Evolutionary conservation across 2,329 filamentous ascomycete genomes (phyloP).

Genomic region (Apiospora sp.): DNA sequence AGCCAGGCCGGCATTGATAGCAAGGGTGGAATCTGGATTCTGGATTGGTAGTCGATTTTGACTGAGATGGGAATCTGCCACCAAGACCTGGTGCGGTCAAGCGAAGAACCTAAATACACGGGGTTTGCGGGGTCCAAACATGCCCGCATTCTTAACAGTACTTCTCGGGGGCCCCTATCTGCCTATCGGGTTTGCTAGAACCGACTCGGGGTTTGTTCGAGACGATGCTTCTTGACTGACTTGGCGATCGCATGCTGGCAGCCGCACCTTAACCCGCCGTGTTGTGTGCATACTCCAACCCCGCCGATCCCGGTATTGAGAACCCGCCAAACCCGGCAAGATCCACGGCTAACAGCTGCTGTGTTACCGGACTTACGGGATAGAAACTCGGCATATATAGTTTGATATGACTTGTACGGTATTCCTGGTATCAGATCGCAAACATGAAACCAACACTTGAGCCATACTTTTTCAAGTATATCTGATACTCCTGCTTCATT

Average conservation of each 20-base stretch:
- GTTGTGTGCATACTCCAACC: background rate
- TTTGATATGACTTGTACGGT: background rate
- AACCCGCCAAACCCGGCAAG: constrained; percentile 4
- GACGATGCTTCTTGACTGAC: background rate
- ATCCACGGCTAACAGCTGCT: background rate
- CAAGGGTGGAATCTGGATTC: too few species aligned
- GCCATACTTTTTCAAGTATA: too few species aligned
- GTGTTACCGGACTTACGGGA: background rate
- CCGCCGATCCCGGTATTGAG: constrained; percentile 5
- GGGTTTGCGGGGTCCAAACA: background rate
- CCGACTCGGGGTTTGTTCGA: background rate
- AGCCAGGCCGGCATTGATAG: too few species aligned
- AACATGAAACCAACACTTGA: background rate
- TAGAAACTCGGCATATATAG: background rate
- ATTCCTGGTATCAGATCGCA: background rate
- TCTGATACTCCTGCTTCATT: background rate
- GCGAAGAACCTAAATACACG: background rate
- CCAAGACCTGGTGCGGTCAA: background rate
- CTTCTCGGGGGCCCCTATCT: background rate
- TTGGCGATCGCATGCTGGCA: constrained; percentile 1
- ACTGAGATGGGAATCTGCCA: too few species aligned
- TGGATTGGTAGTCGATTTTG: too few species aligned
- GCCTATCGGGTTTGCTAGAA: background rate
- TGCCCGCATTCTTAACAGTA: background rate
- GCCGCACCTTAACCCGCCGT: background rate